These are phyloP conservation scores for Gigaspora rosea DNA, from an alignment of 192 early-diverging fungal genomes.

Conservation along the genomic window DNA sequence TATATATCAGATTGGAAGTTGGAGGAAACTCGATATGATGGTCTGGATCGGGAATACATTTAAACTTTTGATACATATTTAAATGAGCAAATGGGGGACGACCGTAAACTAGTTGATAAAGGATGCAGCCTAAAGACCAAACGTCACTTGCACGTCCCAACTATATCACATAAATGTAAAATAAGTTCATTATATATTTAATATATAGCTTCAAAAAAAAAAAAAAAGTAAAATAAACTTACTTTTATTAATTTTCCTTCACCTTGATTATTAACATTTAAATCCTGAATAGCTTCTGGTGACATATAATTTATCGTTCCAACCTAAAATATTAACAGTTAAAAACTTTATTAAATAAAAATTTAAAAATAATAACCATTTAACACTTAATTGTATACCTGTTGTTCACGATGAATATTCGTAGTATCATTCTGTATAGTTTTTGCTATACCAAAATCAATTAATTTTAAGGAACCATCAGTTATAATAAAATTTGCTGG, in stretches of 20 bases:
- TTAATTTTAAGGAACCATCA: constrained; percentile 83
- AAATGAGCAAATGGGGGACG: constrained; percentile 77
- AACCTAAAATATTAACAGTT: constrained; percentile 34
- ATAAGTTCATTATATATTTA: background rate
- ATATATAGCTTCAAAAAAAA: background rate
- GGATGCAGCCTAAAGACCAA: constrained; percentile 91
- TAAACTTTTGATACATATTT: constrained; percentile 65
- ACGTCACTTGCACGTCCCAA: constrained; percentile 84
- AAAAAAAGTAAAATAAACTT: background rate
- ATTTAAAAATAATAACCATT: background rate
- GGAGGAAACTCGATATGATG: constrained; percentile 67
- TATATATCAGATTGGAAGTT: constrained; percentile 27
- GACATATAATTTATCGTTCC: constrained; percentile 98
- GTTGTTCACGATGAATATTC: constrained; percentile 85
- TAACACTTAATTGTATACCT: constrained; percentile 44
- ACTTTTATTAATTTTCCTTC: constrained; percentile 17
- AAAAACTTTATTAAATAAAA: background rate
- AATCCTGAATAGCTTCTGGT: constrained; percentile 79
- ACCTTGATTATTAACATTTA: constrained; percentile 27
- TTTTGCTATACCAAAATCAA: constrained; percentile 99
- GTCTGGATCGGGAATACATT: constrained; percentile 68
- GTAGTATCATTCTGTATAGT: constrained; percentile 91
- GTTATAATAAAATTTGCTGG: constrained; percentile 95
- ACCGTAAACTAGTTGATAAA: constrained; percentile 91
- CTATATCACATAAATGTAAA: background rate